Evolutionary conservation across 2,329 filamentous ascomycete species (phyloP).

Genomic region (Triangularia verruculosa): DNA sequence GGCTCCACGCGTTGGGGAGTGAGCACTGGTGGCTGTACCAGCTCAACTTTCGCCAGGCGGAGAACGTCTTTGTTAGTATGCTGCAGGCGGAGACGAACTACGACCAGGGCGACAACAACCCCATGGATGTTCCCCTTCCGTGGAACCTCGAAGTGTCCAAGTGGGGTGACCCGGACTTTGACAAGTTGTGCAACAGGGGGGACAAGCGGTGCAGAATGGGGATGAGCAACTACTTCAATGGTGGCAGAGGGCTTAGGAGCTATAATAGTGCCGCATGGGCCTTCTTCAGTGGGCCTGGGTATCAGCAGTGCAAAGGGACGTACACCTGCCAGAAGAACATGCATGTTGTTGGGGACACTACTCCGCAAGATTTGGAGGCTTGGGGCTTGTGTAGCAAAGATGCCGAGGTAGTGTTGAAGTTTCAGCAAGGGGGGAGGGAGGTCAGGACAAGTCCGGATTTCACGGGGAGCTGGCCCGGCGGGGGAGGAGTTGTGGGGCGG

Average conservation of each 20-base stretch:
- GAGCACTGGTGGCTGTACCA: constrained; percentile 61
- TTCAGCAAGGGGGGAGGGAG: constrained; percentile 31
- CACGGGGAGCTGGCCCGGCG: constrained; percentile 15
- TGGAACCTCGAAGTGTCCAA: constrained; percentile 37
- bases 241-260: constrained; percentile 40
- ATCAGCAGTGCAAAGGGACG: constrained; percentile 37
- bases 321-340: constrained; percentile 36
- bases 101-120: constrained; percentile 39
- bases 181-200: constrained; percentile 35
- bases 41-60: constrained; percentile 49
- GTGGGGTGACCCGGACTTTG: constrained; percentile 44
- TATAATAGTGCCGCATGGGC: constrained; percentile 44
- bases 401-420: constrained; percentile 33
- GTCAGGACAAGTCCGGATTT: constrained; percentile 14
- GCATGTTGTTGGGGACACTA: constrained; percentile 40
- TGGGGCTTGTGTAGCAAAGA: constrained; percentile 44
- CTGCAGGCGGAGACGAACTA: constrained; percentile 57
- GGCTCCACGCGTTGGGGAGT: constrained; percentile 50
- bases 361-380: constrained; percentile 37
- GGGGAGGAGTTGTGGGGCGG: constrained; percentile 17
- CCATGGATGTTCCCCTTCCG: constrained; percentile 37
- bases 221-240: constrained; percentile 41
- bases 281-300: constrained; percentile 41
- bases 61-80: constrained; percentile 49
- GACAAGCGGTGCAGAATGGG: constrained; percentile 44